Percentiles rank a stretch among this genome's conserved stretches.
Conservation (phyloP, 805 yeast genomes). For the Sporopachydermia quercuum region DNA sequence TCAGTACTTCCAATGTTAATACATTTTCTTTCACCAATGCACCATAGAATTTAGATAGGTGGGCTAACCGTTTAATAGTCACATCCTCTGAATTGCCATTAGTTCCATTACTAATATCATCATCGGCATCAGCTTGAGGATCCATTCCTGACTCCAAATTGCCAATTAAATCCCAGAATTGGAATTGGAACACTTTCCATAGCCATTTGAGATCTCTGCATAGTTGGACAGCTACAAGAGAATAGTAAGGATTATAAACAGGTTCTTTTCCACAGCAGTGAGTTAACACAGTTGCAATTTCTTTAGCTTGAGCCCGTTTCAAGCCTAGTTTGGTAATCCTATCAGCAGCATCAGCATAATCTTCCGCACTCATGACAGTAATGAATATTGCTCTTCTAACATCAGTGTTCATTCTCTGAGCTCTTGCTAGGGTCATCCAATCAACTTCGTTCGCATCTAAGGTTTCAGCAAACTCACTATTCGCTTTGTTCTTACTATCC, state of each 20-base stretch:
- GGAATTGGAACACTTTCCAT: constrained; percentile 76
- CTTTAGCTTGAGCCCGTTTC: constrained; percentile 69
- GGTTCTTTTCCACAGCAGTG: constrained; percentile 80
- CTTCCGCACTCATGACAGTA: constrained; percentile 90
- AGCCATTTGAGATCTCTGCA: constrained; percentile 55
- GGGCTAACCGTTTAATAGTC: constrained; percentile 44
- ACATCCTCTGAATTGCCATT: constrained; percentile 28
- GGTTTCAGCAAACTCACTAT: constrained; percentile 38
- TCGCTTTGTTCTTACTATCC: constrained; percentile 21
- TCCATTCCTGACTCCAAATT: constrained; percentile 45
- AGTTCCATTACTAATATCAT: constrained; percentile 16
- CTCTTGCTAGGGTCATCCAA: constrained; percentile 75
- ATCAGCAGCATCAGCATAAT: constrained; percentile 74
- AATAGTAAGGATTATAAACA: constrained; percentile 76
- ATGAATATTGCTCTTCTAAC: constrained; percentile 87
- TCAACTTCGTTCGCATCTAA: constrained; percentile 64
- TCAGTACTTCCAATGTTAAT: constrained; percentile 56
- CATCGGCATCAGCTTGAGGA: constrained; percentile 29
- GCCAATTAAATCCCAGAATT: constrained; percentile 74
- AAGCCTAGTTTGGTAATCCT: constrained; percentile 68
- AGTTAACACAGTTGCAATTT: constrained; percentile 69
- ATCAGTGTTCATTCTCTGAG: constrained; percentile 91
- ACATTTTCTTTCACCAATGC: constrained; percentile 56
- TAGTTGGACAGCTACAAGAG: constrained; percentile 59
- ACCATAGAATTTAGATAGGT: constrained; percentile 74